Evolutionary conservation across 140 eudicot species (phyloP).

Genomic region (Artemisia princeps): DNA sequence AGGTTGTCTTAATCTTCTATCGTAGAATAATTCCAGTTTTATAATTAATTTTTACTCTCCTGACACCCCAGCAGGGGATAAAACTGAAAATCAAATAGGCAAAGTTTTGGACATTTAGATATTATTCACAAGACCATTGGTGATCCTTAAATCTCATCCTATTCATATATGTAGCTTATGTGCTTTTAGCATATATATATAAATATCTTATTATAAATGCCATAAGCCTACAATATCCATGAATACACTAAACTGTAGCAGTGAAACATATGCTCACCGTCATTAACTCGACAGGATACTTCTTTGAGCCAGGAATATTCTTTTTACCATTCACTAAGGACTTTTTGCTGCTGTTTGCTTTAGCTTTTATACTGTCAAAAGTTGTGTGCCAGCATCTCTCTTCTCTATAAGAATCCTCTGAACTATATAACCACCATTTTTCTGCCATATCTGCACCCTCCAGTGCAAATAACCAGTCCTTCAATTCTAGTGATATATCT

Average conservation of each 20-base stretch:
- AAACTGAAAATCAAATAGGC: not conserved
- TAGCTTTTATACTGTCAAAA: constrained; percentile 55
- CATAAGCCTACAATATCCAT: constrained; percentile 11
- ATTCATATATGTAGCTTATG: not conserved
- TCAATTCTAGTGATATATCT: constrained; percentile 64
- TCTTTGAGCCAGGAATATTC: constrained; percentile 32
- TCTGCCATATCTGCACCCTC: constrained; percentile 73
- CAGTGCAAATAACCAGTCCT: constrained; percentile 86
- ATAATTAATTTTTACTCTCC: not conserved
- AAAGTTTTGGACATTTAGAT: not conserved
- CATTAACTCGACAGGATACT: constrained; percentile 63
- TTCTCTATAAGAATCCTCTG: constrained; percentile 58
- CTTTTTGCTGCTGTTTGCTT: constrained; percentile 63
- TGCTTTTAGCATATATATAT: too few relatives aligned
- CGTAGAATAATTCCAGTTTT: not conserved
- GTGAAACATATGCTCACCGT: constrained; percentile 47
- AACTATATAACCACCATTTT: constrained; percentile 31
- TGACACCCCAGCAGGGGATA: too few relatives aligned
- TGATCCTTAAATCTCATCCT: not conserved
- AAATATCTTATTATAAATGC: not conserved
- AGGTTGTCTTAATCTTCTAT: not conserved
- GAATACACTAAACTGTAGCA: constrained; percentile 10
- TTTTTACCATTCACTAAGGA: constrained; percentile 27
- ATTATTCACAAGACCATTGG: not conserved
- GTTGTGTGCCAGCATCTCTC: constrained; percentile 89